phyloP scores from a whole-genome alignment of 139 green algal genomes.

The Edaphochlamys debaryana region DNA sequence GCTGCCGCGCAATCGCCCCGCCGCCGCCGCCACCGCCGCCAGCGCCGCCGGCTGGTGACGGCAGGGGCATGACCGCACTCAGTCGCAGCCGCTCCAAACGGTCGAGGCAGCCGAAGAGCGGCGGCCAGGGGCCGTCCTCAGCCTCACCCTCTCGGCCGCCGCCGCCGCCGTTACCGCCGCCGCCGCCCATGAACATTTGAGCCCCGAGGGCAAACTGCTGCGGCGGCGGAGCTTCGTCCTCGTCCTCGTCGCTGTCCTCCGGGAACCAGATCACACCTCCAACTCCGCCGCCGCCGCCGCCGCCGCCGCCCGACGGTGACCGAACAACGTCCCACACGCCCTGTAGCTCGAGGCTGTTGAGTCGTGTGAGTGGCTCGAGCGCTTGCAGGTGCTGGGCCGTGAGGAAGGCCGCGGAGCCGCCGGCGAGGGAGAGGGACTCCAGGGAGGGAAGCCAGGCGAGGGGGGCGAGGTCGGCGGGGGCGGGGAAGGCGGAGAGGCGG shows the following conservation, averaged over 20 bases:
- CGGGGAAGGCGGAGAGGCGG: background rate
- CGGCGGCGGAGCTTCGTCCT: no score
- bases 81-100: background rate
- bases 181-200: background rate
- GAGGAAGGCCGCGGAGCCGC: background rate
- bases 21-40: background rate
- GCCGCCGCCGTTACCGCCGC: background rate
- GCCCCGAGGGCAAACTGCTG: no score
- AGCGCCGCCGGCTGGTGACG: background rate
- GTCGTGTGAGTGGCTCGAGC: background rate
- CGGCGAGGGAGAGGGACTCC: background rate
- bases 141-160: background rate
- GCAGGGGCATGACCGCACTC: background rate
- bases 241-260: no score
- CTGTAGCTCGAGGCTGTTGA: background rate
- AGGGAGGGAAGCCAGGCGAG: constrained; percentile 22
- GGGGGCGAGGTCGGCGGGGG: background rate
- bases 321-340: background rate
- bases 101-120: background rate
- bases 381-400: background rate
- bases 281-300: no score
- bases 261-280: no score
- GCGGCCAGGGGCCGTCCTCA: background rate
- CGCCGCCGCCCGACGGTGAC: no score
- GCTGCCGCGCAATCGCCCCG: background rate